phyloP scores from a whole-genome alignment of 371 early-diverging fungal species.

The Haplosporangium sp. region DNA sequence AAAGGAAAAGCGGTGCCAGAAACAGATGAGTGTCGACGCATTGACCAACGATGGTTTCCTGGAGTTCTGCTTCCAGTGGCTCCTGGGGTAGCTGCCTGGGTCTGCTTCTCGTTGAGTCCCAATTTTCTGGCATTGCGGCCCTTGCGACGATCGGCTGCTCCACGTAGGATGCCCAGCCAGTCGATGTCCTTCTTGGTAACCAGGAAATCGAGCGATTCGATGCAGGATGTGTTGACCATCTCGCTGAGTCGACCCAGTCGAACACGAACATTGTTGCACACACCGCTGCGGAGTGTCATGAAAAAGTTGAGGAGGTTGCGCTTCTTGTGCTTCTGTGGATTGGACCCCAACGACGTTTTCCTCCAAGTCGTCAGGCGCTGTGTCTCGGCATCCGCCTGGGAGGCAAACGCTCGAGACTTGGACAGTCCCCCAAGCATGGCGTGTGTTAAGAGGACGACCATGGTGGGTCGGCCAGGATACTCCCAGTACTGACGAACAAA shows the following conservation, averaged over 20 bases:
- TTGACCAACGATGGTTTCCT: constrained; percentile 52
- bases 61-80: constrained; percentile 64
- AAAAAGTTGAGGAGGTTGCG: constrained; percentile 87
- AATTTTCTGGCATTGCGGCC: constrained; percentile 58
- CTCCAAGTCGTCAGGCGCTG: constrained; percentile 48
- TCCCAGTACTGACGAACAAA: constrained; percentile 85
- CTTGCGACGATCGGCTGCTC: constrained; percentile 57
- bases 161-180: constrained; percentile 76
- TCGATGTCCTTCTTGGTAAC: constrained; percentile 77
- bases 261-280: constrained; percentile 74
- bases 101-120: constrained; percentile 61
- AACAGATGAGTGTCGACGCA: constrained; percentile 59
- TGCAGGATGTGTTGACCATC: constrained; percentile 80
- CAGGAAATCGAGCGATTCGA: constrained; percentile 90
- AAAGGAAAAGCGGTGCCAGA: constrained; percentile 53
- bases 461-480: constrained; percentile 85
- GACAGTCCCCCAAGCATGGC: constrained; percentile 77
- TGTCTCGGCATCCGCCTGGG: constrained; percentile 27
- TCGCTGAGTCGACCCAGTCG: constrained; percentile 81
- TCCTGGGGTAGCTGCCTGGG: constrained; percentile 63
- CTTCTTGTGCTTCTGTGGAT: constrained; percentile 54
- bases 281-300: constrained; percentile 82
- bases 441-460: constrained; percentile 80
- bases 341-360: constrained; percentile 35
- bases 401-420: constrained; percentile 20